Conservation (phyloP, 2,329 filamentous ascomycete genomes). For the Aureobasidium subglaciale region DNA sequence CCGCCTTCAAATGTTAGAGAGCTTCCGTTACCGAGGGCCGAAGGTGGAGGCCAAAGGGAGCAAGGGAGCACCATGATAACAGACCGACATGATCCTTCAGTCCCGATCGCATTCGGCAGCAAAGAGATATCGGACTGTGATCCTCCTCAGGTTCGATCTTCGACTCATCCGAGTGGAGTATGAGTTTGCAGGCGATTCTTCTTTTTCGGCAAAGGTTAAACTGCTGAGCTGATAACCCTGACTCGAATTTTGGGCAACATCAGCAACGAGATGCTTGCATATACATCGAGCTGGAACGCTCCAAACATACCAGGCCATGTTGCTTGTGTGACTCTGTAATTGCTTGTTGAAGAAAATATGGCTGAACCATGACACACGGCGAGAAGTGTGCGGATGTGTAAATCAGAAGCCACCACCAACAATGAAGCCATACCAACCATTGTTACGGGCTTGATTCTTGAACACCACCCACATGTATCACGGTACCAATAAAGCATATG, state of each 20-base stretch:
- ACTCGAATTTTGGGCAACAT: background rate
- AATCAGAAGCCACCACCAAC: background rate
- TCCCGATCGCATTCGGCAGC: too few relatives aligned
- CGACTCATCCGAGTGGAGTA: background rate
- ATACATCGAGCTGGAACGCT: too few relatives aligned
- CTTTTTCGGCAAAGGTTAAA: background rate
- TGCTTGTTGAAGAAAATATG: background rate
- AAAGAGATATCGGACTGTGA: too few relatives aligned
- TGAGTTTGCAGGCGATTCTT: background rate
- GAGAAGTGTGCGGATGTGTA: background rate
- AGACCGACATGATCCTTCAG: background rate
- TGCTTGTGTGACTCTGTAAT: too few relatives aligned
- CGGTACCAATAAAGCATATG: background rate
- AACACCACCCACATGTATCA: background rate
- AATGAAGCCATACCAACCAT: background rate
- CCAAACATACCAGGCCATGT: too few relatives aligned
- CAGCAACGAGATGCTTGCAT: background rate
- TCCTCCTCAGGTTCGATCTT: too few relatives aligned
- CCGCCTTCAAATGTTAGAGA: background rate
- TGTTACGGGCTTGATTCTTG: too few relatives aligned
- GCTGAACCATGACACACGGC: background rate
- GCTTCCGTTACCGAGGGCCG: constrained; percentile 4
- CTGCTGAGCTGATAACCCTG: background rate
- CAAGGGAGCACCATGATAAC: background rate
- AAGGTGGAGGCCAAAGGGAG: background rate